A percentile compares a stretch with the other conserved stretches of the same genome.
Evolutionary conservation across 352 stramenopile species (phyloP).

Genomic region (Globisporangium canariense): DNA sequence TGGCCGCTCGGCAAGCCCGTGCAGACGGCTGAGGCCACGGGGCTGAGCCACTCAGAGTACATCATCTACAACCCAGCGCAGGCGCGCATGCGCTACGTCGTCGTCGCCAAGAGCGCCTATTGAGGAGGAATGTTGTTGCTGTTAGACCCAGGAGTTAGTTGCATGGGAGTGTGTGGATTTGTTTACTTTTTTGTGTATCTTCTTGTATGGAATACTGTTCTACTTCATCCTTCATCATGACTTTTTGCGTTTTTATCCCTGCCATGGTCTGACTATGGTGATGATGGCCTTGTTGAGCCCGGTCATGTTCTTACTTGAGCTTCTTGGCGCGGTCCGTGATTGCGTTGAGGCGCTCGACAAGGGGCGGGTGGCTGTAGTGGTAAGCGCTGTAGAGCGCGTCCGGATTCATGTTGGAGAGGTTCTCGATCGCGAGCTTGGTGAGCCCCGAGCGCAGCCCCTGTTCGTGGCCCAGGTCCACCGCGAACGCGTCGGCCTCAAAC

Average conservation of each 20-base stretch:
- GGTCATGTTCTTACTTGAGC: conserved; percentile 27
- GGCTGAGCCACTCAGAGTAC: conserved; percentile 77
- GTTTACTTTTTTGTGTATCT: conserved; percentile 10
- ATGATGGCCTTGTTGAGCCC: neutral
- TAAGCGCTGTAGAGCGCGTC: conserved; percentile 94
- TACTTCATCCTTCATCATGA: neutral
- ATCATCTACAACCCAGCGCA: conserved; percentile 84
- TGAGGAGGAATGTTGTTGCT: conserved; percentile 19
- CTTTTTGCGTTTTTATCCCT: neutral
- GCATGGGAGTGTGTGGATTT: conserved; percentile 10
- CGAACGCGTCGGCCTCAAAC: conserved; percentile 93
- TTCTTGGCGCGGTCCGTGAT: conserved; percentile 79
- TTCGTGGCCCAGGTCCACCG: conserved; percentile 89
- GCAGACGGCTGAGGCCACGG: conserved; percentile 48
- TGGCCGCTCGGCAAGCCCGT: conserved; percentile 66
- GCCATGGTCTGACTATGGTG: neutral
- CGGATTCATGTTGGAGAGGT: conserved; percentile 96
- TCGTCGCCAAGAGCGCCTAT: conserved; percentile 47
- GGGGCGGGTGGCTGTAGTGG: conserved; percentile 97
- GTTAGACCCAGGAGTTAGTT: conserved; percentile 13
- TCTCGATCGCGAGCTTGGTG: conserved; percentile 97
- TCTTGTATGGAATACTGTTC: conserved; percentile 9
- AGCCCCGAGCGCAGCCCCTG: conserved; percentile 91
- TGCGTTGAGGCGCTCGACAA: conserved; percentile 94
- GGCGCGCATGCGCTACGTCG: conserved; percentile 80